Base-by-base conservation (phyloP, 2,329 filamentous ascomycete genomes). In the Reticulascus tulasneorum region DNA sequence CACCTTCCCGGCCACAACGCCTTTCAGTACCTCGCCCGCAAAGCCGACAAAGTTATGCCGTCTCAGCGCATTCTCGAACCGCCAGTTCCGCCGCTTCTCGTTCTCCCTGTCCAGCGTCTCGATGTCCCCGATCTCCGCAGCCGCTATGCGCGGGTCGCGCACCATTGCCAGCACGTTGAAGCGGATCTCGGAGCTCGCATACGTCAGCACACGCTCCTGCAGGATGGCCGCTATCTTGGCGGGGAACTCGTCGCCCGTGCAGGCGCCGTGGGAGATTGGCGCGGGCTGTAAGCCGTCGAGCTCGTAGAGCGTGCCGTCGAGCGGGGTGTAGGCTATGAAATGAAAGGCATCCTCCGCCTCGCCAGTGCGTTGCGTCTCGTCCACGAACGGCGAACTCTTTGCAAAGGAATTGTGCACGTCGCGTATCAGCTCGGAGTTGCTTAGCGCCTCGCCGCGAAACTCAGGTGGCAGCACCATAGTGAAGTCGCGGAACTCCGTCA, bases 1-100 rank as follows among this genome's bases (percentile, higher is more conserved):
- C 25, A 94, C 57, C 70, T 94, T 95, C 43, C 67, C 60, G 46
- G 65, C 72, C n/a, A 88, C 84, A 5, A 96, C 91, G 1, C 81
- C 85, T 69, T 93, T 94, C 50, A 95, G 67, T 42, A 96, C 71
- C 67, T 96, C 89, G 10, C 87, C 89, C 4, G 91, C 85, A 53
- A 98, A 96, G 0, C 89, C 91, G 1, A 98, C 86, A 67, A 98
- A 98, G 63, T 98, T 98, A 62, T 95, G 91, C 51, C 86, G 71
- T 42, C 93, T 69, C 53, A 98, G 69, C 9, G 89, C 85, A 63
- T 98, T 98, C 73, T 98, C 93, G 73, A 93, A 96, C 56, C 81
- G 76, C 93, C 93, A 98, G 46, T 82, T 85, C 39, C 73, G 73
- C 34, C 93, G 75, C 77, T 94, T 95, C 55, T 77, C 73, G 66